Evolutionary conservation across 1,284 basidiomycete species (phyloP).

Genomic region (Cystobasidium sp.): DNA sequence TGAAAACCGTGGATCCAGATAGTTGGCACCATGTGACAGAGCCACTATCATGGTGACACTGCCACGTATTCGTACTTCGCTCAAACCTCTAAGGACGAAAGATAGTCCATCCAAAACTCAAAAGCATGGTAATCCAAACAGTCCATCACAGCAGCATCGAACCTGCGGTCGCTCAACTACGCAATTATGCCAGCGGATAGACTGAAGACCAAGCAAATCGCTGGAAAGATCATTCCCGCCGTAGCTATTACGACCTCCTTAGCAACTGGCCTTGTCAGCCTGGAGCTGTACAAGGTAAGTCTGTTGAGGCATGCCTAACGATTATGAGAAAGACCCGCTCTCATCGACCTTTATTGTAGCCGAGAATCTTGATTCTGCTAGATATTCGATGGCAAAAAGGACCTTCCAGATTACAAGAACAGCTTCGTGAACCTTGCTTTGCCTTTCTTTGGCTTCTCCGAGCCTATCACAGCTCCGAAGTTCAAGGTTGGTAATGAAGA

Average conservation of each 20-base stretch:
- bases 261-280: constrained; percentile 90
- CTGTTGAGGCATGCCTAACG: not conserved
- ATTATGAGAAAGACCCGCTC: too few relatives aligned
- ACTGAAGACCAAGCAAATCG: constrained; percentile 97
- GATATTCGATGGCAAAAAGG: constrained; percentile 93
- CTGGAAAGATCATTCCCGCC: constrained; percentile 99
- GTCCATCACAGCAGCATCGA: constrained; percentile 97
- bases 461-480: constrained; percentile 92
- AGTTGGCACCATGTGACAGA: too few relatives aligned
- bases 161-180: constrained; percentile 96
- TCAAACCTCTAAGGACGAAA: too few relatives aligned
- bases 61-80: too few relatives aligned
- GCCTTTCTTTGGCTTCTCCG: constrained; percentile 99
- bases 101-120: too few relatives aligned
- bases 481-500: constrained; percentile 75
- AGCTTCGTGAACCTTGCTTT: constrained; percentile 97
- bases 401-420: constrained; percentile 96
- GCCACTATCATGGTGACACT: too few relatives aligned
- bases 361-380: constrained; percentile 54
- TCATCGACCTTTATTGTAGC: not conserved
- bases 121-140: not conserved
- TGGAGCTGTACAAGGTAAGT: constrained; percentile 92
- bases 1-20: too few relatives aligned
- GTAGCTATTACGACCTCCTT: constrained; percentile 98
- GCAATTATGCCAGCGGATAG: constrained; percentile 84